phyloP scores from a whole-genome alignment of 768 basidiomycete species.

The Lactarius akahatsu region DNA sequence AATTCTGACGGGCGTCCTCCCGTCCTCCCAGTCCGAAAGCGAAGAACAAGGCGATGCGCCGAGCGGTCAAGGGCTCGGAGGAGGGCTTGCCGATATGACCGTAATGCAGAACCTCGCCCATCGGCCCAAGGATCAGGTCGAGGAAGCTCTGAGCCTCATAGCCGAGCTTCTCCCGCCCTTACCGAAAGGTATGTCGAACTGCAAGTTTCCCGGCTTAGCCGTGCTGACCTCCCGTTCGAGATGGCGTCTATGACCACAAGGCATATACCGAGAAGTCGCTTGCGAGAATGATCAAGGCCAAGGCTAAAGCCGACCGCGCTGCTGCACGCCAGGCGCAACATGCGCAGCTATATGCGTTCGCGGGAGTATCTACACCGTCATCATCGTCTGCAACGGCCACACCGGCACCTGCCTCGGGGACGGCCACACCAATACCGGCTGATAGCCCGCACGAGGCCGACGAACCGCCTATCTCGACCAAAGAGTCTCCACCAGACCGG shows the following conservation, averaged over 20 bases:
- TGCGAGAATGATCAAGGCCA: constrained; percentile 71
- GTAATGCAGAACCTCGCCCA: constrained; percentile 98
- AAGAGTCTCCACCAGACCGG: constrained; percentile 51
- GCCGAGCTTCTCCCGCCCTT: constrained; percentile 92
- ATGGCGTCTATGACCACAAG: constrained; percentile 94
- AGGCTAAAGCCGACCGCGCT: constrained; percentile 77
- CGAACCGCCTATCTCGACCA: constrained; percentile 26
- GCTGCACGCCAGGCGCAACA: constrained; percentile 56
- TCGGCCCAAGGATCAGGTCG: constrained; percentile 94
- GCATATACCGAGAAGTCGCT: constrained; percentile 86
- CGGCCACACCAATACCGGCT: constrained; percentile 36
- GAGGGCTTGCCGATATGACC: constrained; percentile 92
- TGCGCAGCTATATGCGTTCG: constrained; percentile 18
- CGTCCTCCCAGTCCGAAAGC: constrained; percentile 55
- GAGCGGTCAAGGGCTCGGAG: constrained; percentile 77
- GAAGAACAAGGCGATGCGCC: constrained; percentile 60
- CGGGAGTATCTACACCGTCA: constrained; percentile 16
- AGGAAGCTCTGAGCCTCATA: constrained; percentile 86
- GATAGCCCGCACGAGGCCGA: constrained; percentile 32
- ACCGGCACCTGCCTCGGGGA: constrained; percentile 37
- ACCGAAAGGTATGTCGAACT: constrained; percentile 67
- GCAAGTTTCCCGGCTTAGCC: not conserved
- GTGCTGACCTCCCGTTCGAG: constrained; percentile 39
- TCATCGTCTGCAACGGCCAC: constrained; percentile 26
- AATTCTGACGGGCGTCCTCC: constrained; percentile 91